A percentile compares a stretch with the other conserved stretches of the same genome.
These are phyloP conservation scores for Spencermartinsiella ligniputridi DNA, from an alignment of 1,139 yeast species.

Conservation along the genomic window DNA sequence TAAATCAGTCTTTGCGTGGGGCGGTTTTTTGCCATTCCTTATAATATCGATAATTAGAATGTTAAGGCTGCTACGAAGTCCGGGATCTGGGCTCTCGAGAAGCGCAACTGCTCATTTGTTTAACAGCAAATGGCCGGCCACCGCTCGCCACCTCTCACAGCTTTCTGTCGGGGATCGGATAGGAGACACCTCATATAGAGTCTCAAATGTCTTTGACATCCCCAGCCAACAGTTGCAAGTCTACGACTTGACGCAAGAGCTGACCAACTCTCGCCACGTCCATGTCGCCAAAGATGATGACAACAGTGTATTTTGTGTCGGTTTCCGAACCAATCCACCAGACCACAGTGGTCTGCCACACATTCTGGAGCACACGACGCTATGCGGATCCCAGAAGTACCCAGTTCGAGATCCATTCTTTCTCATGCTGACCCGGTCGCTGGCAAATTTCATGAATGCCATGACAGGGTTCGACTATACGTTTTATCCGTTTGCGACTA, in stretches of 20 bases:
- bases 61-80: too few relatives aligned
- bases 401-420: conserved; percentile 97
- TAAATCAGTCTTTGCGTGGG: too few relatives aligned
- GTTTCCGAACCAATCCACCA: conserved; percentile 92
- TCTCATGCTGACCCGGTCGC: conserved; percentile 84
- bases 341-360: conserved; percentile 94
- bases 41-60: too few relatives aligned
- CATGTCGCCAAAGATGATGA: conserved; percentile 77
- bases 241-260: conserved; percentile 59
- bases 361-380: conserved; percentile 88
- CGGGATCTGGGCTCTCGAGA: too few relatives aligned
- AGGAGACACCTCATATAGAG: conserved; percentile 51
- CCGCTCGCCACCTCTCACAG: too few relatives aligned
- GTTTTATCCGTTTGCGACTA: conserved; percentile 93
- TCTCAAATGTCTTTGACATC: conserved; percentile 59
- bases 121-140: too few relatives aligned
- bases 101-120: too few relatives aligned
- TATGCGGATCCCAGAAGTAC: conserved; percentile 85
- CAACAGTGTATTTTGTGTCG: conserved; percentile 79
- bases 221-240: conserved; percentile 85
- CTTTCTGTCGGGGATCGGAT: conserved; percentile 48
- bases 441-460: conserved; percentile 96
- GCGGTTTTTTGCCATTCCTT: too few relatives aligned
- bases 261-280: conserved; percentile 74
- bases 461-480: conserved; percentile 98